Conservation (phyloP, 768 basidiomycete species). For the Russula olivacea region DNA sequence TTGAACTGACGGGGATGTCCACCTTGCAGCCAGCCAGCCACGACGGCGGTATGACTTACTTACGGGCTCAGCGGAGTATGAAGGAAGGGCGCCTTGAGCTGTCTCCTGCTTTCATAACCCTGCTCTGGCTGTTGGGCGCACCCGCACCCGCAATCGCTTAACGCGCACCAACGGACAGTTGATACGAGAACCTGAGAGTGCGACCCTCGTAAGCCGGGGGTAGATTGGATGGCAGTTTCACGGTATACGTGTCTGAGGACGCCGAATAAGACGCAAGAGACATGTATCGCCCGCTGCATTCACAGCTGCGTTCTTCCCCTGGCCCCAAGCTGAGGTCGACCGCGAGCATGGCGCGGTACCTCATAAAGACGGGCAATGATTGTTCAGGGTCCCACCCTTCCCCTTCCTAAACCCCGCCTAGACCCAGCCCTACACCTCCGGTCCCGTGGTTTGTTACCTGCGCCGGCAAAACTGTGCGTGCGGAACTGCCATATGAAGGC, state of each 20-base stretch:
- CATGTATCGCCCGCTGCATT: slow-evolving; percentile 30
- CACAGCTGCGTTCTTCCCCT: slow-evolving; percentile 83
- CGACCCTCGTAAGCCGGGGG: slow-evolving; percentile 91
- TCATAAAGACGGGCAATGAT: slow-evolving; percentile 82
- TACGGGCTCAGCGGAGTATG: slow-evolving; percentile 10
- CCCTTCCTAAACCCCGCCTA: slow-evolving; percentile 28
- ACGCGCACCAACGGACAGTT: slow-evolving; percentile 84
- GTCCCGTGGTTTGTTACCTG: slow-evolving; percentile 15
- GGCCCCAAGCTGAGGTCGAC: slow-evolving; percentile 78
- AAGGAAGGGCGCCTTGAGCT: too few species aligned
- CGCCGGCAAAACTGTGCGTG: slow-evolving; percentile 9
- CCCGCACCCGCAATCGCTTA: slow-evolving; percentile 42
- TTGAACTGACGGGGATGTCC: neutral
- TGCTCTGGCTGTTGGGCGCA: slow-evolving; percentile 48
- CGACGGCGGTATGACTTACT: slow-evolving; percentile 15
- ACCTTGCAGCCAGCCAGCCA: slow-evolving; percentile 14
- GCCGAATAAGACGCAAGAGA: neutral
- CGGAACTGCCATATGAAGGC: slow-evolving; percentile 24
- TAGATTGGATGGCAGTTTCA: slow-evolving; percentile 67
- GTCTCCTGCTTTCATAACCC: slow-evolving; percentile 74
- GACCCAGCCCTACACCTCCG: slow-evolving; percentile 32
- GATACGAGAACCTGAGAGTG: slow-evolving; percentile 79
- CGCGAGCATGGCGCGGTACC: slow-evolving; percentile 79
- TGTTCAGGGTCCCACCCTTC: slow-evolving; percentile 54
- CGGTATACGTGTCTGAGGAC: slow-evolving; percentile 66